Base-by-base conservation (phyloP, 768 basidiomycete species). In the Gymnopilus junonius region DNA sequence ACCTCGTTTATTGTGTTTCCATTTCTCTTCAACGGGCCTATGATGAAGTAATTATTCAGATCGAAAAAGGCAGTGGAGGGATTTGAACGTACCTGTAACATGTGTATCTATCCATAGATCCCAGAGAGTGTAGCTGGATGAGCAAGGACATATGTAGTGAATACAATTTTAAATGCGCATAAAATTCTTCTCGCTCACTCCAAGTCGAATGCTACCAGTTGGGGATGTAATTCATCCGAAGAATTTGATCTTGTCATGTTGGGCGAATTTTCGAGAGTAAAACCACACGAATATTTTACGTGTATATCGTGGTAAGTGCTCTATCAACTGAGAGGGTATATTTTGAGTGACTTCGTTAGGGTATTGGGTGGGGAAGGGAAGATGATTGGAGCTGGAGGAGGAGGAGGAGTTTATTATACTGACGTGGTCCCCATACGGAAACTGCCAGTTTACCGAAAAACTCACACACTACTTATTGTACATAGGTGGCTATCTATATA, bases 41-140 rank as follows among this genome's bases (percentile, higher is more conserved):
- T 25, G n/a, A 21, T 59, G 32, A 21, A 43, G 21, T 25, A 14
- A 40, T 14, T 43, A 21, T 31, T 32, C 37, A n/a, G 11, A 48
- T 42, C 8, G n/a, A 23, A 8, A 29, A n/a, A 32, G 57, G 23
- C 17, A n/a, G n/a, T n/a, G n/a, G n/a, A n/a, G n/a, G n/a, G 25
- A 5, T 50, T 8, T 20, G 25, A 29, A 60, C 71, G n/a, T 63
- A 83, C 87, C 85, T 45, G 82, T 77, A 55, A 92, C 81, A 72
- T 94, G 90, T 17, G 87, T 87, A 73, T 95, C 94, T 56, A 95
- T 89, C 93, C 93, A 94, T 15, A 94, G 79, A 61, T 89, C 85
- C 93, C 93, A 95, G 6, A 95, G 79, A 0, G 94, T 95, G 73
- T 91, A 94, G 71, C 93, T 93, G 51, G 15, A 1, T 5, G 23